phyloP scores from a whole-genome alignment of 352 stramenopile species.

The Ophiocytium majus region DNA sequence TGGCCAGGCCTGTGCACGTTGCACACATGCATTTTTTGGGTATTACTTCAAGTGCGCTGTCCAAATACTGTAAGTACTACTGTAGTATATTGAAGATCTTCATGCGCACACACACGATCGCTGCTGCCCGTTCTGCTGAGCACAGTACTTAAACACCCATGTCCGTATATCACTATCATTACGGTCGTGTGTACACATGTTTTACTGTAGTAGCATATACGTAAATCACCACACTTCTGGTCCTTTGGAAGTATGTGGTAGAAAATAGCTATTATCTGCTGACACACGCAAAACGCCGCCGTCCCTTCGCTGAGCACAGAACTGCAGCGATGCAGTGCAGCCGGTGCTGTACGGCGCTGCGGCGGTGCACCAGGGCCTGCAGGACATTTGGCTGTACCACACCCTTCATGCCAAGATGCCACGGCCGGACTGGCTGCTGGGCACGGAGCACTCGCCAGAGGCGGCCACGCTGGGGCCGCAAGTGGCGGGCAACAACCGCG shows the following conservation, averaged over 20 bases:
- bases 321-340: constrained; percentile 34
- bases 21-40: too few species aligned
- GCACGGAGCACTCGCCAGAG: constrained; percentile 38
- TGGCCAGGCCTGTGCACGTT: too few species aligned
- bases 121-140: too few species aligned
- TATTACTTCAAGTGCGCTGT: too few species aligned
- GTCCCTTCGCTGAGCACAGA: not conserved
- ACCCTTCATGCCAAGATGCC: constrained; percentile 29
- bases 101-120: too few species aligned
- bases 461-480: constrained; percentile 50
- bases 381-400: constrained; percentile 51
- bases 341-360: constrained; percentile 33
- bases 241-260: not conserved
- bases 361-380: constrained; percentile 43
- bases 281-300: not conserved
- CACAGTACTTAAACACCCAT: too few species aligned
- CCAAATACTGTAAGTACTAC: too few species aligned
- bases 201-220: too few species aligned
- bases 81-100: too few species aligned
- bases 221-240: too few species aligned
- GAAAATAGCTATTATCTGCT: not conserved
- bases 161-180: too few species aligned
- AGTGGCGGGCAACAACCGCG: constrained; percentile 38
- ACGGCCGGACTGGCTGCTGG: constrained; percentile 47
- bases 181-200: too few species aligned